Percentiles rank a stretch among this genome's conserved stretches.
These are phyloP conservation scores for Pyrrhoderma lamaoense DNA, from an alignment of 1,284 basidiomycete genomes.

Conservation along the genomic window DNA sequence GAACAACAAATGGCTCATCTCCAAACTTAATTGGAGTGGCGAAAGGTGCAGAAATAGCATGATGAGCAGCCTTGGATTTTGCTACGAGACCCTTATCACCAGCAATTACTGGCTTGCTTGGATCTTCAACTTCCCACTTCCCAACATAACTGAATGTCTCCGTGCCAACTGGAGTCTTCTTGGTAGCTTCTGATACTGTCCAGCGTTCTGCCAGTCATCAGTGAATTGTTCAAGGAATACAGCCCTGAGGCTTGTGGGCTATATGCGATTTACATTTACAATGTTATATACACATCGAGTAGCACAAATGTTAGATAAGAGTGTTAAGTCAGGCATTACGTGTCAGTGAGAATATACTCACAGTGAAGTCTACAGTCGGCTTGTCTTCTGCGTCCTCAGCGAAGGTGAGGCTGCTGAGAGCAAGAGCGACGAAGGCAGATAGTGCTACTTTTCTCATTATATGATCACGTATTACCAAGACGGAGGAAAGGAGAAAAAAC, in stretches of 20 bases:
- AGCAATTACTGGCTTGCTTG: conserved; percentile 61
- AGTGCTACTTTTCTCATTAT: conserved; percentile 79
- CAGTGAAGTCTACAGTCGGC: conserved; percentile 62
- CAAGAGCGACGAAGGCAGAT: conserved; percentile 59
- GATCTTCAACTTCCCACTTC: conserved; percentile 94
- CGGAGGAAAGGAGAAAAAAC: conserved; percentile 20
- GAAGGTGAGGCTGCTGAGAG: conserved; percentile 42
- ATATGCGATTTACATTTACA: conserved; percentile 7
- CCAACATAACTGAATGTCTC: conserved; percentile 97
- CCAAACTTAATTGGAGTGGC: conserved; percentile 72
- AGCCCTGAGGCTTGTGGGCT: conserved; percentile 83
- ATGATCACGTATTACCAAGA: conserved; percentile 54
- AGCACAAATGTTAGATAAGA: neutral
- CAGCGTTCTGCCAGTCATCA: conserved; percentile 87
- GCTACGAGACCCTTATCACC: conserved; percentile 89
- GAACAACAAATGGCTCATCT: conserved; percentile 87
- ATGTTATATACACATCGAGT: no score
- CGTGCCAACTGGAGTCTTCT: conserved; percentile 89
- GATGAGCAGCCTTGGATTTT: conserved; percentile 89
- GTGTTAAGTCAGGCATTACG: conserved; percentile 13
- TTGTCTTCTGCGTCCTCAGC: conserved; percentile 43
- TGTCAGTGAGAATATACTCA: conserved; percentile 28
- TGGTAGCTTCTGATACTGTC: conserved; percentile 95
- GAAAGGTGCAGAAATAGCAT: conserved; percentile 96
- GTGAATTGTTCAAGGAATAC: conserved; percentile 98